Evolutionary conservation across 129 eudicot genomes (phyloP).

Genomic region (Artemisia annua): DNA sequence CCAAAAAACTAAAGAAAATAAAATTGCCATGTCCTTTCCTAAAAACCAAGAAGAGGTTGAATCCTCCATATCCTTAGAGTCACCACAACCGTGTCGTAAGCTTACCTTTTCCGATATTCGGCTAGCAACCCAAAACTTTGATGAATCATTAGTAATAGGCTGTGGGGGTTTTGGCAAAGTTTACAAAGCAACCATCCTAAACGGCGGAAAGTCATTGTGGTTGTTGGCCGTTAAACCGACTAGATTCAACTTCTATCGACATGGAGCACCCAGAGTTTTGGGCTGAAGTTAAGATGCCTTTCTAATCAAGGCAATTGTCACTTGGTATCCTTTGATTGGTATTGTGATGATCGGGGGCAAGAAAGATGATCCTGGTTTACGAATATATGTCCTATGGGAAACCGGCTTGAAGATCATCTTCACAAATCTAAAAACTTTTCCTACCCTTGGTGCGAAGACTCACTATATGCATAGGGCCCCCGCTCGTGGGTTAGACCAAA

Average conservation of each 20-base stretch:
- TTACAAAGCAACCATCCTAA: slow-evolving; percentile 13
- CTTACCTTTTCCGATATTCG: slow-evolving; percentile 3
- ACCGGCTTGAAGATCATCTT: slow-evolving; percentile 14
- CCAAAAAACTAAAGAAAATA: too few species aligned
- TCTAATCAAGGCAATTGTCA: not conserved
- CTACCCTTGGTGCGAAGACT: slow-evolving; percentile 15
- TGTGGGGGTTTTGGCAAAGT: slow-evolving; percentile 22
- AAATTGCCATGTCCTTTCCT: not conserved
- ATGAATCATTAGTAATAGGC: slow-evolving; percentile 21
- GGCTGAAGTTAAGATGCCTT: slow-evolving; percentile 12
- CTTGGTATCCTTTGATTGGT: slow-evolving; percentile 22
- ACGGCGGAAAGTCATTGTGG: not conserved
- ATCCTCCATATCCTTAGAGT: slow-evolving; percentile 3
- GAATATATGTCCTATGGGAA: slow-evolving; percentile 2
- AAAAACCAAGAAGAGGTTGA: not conserved
- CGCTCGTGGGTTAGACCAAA: slow-evolving; percentile 21
- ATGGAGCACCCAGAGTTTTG: slow-evolving; percentile 16
- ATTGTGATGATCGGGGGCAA: not conserved
- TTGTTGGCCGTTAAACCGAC: slow-evolving; percentile 1
- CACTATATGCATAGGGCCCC: slow-evolving; percentile 16
- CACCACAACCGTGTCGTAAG: not conserved
- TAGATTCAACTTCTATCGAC: slow-evolving; percentile 13
- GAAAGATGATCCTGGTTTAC: slow-evolving; percentile 18
- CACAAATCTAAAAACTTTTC: not conserved
- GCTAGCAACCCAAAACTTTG: slow-evolving; percentile 15